Evolutionary conservation across 306 rosid genomes (phyloP).

Genomic region (Cucumis sativus): DNA sequence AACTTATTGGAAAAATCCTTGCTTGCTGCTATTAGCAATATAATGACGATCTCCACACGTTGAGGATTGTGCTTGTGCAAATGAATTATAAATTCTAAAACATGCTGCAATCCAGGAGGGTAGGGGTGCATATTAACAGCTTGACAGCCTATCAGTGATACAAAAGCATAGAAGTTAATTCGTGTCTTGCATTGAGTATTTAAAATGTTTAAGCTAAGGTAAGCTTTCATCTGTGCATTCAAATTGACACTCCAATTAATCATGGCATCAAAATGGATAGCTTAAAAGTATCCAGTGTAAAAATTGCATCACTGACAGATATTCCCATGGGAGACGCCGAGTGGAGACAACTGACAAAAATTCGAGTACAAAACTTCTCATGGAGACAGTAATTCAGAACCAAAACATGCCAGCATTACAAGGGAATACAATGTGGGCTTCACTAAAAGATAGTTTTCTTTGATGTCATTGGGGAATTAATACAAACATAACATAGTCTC

Average conservation of each 20-base stretch:
- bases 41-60: neutral
- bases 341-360: neutral
- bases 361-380: neutral
- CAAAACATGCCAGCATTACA: neutral
- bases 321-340: neutral
- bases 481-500: neutral
- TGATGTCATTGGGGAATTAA: neutral
- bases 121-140: neutral
- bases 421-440: slow-evolving; percentile 4
- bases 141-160: neutral
- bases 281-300: neutral
- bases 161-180: neutral
- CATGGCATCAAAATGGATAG: neutral
- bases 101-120: neutral
- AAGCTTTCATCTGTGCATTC: neutral
- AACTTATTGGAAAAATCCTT: neutral
- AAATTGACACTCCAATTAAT: neutral
- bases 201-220: neutral
- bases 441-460: neutral
- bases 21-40: neutral
- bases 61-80: neutral
- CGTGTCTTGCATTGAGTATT: neutral
- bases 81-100: neutral
- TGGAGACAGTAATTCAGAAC: slow-evolving; percentile 1
- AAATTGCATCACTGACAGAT: neutral